These are phyloP conservation scores for Pseudomicrostroma phylloplanum DNA, from an alignment of 1,284 basidiomycete species.

Conservation along the genomic window DNA sequence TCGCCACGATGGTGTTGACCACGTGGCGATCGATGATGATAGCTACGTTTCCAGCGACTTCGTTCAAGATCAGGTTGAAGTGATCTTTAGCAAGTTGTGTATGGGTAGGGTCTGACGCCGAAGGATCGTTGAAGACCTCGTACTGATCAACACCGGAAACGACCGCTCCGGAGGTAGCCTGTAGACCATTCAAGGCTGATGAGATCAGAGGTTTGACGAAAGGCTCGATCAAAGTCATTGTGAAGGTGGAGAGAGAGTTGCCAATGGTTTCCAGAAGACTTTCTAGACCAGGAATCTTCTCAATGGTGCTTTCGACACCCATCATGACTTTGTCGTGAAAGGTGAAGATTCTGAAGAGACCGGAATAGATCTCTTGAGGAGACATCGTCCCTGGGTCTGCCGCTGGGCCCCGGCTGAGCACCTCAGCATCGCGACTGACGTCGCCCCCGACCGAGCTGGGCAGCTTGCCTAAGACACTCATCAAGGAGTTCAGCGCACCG, in stretches of 20 bases:
- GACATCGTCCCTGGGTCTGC: conserved; percentile 63
- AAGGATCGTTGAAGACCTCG: conserved; percentile 53
- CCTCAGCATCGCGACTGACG: conserved; percentile 36
- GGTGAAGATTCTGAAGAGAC: conserved; percentile 58
- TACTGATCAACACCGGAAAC: conserved; percentile 42
- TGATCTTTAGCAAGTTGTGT: conserved; percentile 49
- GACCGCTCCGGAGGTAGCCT: conserved; percentile 44
- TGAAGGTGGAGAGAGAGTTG: conserved; percentile 56
- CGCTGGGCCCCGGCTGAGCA: conserved; percentile 48
- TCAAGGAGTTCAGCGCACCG: conserved; percentile 42
- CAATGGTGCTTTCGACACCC: conserved; percentile 77
- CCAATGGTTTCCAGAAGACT: conserved; percentile 73
- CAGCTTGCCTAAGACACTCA: conserved; percentile 57
- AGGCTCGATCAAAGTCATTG: conserved; percentile 50
- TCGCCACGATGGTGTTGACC: conserved; percentile 70
- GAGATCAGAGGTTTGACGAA: conserved; percentile 48
- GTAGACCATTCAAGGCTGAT: conserved; percentile 46
- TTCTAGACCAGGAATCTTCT: conserved; percentile 56
- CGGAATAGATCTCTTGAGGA: conserved; percentile 75
- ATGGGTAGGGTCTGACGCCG: conserved; percentile 50
- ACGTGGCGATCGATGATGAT: conserved; percentile 57
- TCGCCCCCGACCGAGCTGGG: conserved; percentile 19
- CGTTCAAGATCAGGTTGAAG: conserved; percentile 50
- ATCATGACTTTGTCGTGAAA: conserved; percentile 76
- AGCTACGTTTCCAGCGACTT: conserved; percentile 51